phyloP scores from a whole-genome alignment of 257 asterid species.

The Fraxinus excelsior region DNA sequence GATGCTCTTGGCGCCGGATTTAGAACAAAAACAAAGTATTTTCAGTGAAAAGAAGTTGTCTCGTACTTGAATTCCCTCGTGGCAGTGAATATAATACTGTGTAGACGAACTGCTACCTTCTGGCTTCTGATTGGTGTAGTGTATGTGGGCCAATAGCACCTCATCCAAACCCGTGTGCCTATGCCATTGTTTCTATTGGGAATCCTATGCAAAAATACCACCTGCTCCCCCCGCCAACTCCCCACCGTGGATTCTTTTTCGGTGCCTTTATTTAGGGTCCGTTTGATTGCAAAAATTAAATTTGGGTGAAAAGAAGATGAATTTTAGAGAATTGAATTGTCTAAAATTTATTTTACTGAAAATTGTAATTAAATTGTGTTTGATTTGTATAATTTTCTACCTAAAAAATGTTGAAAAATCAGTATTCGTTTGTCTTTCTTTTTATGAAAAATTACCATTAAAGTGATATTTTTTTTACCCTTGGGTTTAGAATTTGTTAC shows the following conservation, averaged over 20 bases:
- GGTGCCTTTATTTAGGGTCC: neutral
- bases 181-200: conserved; percentile 27
- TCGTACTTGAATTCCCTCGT: neutral
- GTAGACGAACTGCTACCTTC: conserved; percentile 3
- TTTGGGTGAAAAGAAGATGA: no score
- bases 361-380: no score
- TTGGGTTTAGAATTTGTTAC: no score
- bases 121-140: conserved; percentile 36
- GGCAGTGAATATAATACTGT: neutral
- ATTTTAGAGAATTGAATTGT: no score
- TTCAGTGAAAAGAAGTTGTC: neutral
- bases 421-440: no score
- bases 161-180: conserved; percentile 28
- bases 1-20: neutral
- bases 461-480: no score
- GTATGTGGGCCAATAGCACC: conserved; percentile 29
- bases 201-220: conserved; percentile 41
- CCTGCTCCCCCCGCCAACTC: conserved; percentile 11
- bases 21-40: neutral
- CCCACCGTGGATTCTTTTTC: conserved; percentile 26
- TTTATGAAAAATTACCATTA: no score
- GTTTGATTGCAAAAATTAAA: no score
- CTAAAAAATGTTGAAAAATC: no score
- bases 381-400: no score
- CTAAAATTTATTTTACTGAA: no score